Conservation (phyloP, 306 rosid species). For the Cicer yamashitae region DNA sequence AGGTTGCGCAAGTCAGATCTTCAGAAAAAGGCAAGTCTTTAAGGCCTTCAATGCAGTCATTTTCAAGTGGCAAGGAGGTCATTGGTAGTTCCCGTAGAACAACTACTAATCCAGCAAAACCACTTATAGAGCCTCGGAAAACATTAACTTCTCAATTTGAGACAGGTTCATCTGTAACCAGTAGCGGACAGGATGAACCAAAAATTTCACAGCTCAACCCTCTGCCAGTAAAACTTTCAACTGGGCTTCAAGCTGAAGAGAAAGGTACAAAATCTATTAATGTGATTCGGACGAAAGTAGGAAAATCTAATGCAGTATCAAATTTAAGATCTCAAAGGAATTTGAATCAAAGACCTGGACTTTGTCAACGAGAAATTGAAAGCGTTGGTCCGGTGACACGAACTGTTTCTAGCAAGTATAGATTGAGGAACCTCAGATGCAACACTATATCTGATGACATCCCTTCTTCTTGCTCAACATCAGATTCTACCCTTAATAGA, state of each 20-base stretch:
- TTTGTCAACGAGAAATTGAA: slow-evolving; percentile 55
- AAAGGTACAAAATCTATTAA: slow-evolving; percentile 47
- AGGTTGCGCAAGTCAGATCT: slow-evolving; percentile 57
- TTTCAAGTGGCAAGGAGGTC: slow-evolving; percentile 63
- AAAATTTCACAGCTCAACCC: slow-evolving; percentile 52
- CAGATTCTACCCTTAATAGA: slow-evolving; percentile 54
- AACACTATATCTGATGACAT: slow-evolving; percentile 66
- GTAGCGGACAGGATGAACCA: slow-evolving; percentile 69
- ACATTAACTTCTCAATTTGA: slow-evolving; percentile 56
- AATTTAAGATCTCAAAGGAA: slow-evolving; percentile 56
- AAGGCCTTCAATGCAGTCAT: slow-evolving; percentile 51
- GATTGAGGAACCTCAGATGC: slow-evolving; percentile 65
- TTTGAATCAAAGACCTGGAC: slow-evolving; percentile 59
- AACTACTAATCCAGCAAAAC: slow-evolving; percentile 56
- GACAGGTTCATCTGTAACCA: slow-evolving; percentile 75
- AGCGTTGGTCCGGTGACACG: slow-evolving; percentile 48
- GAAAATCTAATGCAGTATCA: slow-evolving; percentile 57
- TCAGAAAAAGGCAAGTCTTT: slow-evolving; percentile 59
- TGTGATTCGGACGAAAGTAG: slow-evolving; percentile 48
- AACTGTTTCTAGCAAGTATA: slow-evolving; percentile 60
- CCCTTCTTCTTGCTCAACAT: slow-evolving; percentile 61
- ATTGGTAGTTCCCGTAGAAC: slow-evolving; percentile 71
- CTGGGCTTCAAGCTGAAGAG: slow-evolving; percentile 47
- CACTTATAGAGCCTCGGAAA: slow-evolving; percentile 49
- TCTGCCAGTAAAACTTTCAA: slow-evolving; percentile 50